Conservation (phyloP, 768 basidiomycete genomes). For the Kwoniella shandongensis region DNA sequence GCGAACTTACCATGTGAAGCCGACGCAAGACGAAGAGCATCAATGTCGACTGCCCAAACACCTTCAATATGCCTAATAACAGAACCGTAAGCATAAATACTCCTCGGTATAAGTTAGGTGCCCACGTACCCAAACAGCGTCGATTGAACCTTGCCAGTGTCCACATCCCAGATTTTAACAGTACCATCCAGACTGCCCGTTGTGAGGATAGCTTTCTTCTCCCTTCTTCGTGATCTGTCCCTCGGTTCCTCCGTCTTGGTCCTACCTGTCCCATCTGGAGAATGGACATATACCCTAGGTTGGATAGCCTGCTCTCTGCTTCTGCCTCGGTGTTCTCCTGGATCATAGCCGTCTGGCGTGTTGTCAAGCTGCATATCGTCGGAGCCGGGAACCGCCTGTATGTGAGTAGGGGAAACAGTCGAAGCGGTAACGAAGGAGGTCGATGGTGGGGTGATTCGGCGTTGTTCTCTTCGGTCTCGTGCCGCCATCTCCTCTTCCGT, state of each 20-base stretch:
- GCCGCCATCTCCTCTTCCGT: slow-evolving; percentile 32
- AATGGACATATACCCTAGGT: slow-evolving; percentile 38
- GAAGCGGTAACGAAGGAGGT: slow-evolving; percentile 13
- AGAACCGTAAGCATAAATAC: not conserved
- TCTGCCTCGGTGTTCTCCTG: slow-evolving; percentile 19
- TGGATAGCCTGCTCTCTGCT: slow-evolving; percentile 19
- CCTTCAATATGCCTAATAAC: slow-evolving; percentile 76
- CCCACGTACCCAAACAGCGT: slow-evolving; percentile 74
- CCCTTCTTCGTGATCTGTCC: slow-evolving; percentile 13
- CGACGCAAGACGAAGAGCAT: slow-evolving; percentile 85
- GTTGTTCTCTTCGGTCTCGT: slow-evolving; percentile 11
- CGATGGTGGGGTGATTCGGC: slow-evolving; percentile 16
- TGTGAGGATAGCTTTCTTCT: slow-evolving; percentile 63
- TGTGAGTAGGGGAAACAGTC: slow-evolving; percentile 15
- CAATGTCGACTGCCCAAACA: slow-evolving; percentile 92
- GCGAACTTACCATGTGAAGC: slow-evolving; percentile 75
- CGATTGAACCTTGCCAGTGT: slow-evolving; percentile 69
- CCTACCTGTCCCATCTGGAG: slow-evolving; percentile 7
- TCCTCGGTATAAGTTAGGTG: not conserved
- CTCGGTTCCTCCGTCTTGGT: slow-evolving; percentile 1
- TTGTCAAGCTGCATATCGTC: slow-evolving; percentile 8
- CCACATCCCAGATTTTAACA: slow-evolving; percentile 93
- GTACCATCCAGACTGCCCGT: slow-evolving; percentile 93
- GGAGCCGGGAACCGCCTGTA: not conserved
- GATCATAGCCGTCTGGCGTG: slow-evolving; percentile 35